phyloP scores from a whole-genome alignment of 1,284 basidiomycete species.

The Malassezia globosa region DNA sequence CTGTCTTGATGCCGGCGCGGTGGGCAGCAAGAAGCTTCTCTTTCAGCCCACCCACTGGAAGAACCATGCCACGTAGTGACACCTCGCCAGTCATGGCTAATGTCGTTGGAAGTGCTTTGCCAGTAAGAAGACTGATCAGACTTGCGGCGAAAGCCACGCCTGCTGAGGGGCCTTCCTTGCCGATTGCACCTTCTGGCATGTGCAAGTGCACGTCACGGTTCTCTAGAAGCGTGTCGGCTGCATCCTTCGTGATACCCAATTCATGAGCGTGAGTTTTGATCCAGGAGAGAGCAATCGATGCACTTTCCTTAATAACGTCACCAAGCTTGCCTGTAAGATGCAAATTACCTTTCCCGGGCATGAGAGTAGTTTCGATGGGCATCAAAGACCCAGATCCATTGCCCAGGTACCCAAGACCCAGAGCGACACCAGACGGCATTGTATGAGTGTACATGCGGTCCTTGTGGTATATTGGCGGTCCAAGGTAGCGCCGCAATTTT shows the following conservation, averaged over 20 bases:
- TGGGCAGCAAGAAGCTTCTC: slow-evolving; percentile 46
- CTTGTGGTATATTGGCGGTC: slow-evolving; percentile 87
- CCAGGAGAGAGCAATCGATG: slow-evolving; percentile 86
- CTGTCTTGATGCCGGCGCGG: slow-evolving; percentile 35
- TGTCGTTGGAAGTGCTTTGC: slow-evolving; percentile 30
- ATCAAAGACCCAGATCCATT: slow-evolving; percentile 93
- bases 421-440: slow-evolving; percentile 80
- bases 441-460: slow-evolving; percentile 74
- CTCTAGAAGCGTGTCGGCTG: slow-evolving; percentile 62
- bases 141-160: slow-evolving; percentile 85
- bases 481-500: slow-evolving; percentile 89
- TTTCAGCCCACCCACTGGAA: slow-evolving; percentile 45
- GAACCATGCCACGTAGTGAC: slow-evolving; percentile 42
- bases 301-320: slow-evolving; percentile 90
- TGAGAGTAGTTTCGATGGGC: slow-evolving; percentile 64
- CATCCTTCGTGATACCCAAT: slow-evolving; percentile 61
- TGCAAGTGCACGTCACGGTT: slow-evolving; percentile 54
- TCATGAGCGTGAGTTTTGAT: slow-evolving; percentile 79
- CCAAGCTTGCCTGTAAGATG: slow-evolving; percentile 93
- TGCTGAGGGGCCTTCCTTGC: slow-evolving; percentile 93
- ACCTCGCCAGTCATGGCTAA: slow-evolving; percentile 47
- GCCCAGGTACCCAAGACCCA: slow-evolving; percentile 85
- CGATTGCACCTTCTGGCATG: slow-evolving; percentile 63
- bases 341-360: slow-evolving; percentile 50
- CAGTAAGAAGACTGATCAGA: slow-evolving; percentile 69